A percentile compares a stretch with the other conserved stretches of the same genome.
These are phyloP conservation scores for Sugiyamaella lignohabitans DNA, from an alignment of 805 yeast genomes.

Conservation along the genomic window DNA sequence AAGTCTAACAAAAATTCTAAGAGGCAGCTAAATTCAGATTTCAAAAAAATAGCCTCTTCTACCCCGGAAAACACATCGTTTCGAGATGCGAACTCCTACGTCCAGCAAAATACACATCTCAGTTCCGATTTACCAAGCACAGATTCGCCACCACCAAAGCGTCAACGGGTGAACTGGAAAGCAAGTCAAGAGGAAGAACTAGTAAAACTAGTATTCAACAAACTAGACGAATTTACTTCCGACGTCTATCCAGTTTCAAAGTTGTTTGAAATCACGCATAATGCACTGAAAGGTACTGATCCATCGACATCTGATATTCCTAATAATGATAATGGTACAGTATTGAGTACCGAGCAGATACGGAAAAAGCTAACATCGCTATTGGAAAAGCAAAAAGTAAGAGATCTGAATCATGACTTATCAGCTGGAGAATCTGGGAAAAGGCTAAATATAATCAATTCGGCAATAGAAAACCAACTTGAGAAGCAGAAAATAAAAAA, in stretches of 20 bases:
- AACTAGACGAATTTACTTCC: background rate
- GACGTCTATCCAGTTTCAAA: background rate
- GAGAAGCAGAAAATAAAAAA: background rate
- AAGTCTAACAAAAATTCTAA: too few relatives aligned
- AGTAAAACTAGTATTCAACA: background rate
- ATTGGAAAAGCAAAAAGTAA: background rate
- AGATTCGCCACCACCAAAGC: background rate
- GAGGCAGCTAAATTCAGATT: too few relatives aligned
- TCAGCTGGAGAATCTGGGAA: background rate
- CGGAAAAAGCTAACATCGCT: background rate
- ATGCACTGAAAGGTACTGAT: background rate
- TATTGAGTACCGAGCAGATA: background rate
- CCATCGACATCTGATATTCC: background rate
- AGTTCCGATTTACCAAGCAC: too few relatives aligned
- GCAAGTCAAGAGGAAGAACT: background rate
- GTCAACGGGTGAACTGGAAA: background rate
- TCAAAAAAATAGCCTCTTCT: too few relatives aligned
- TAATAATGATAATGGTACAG: background rate
- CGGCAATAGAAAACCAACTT: background rate
- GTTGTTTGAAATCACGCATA: background rate
- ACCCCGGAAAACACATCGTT: too few relatives aligned
- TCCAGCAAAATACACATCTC: too few relatives aligned
- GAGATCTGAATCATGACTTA: background rate
- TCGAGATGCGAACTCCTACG: too few relatives aligned
- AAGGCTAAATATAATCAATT: too few relatives aligned